Conservation (phyloP, 768 basidiomycete genomes). For the Phanerochaete sordida region DNA sequence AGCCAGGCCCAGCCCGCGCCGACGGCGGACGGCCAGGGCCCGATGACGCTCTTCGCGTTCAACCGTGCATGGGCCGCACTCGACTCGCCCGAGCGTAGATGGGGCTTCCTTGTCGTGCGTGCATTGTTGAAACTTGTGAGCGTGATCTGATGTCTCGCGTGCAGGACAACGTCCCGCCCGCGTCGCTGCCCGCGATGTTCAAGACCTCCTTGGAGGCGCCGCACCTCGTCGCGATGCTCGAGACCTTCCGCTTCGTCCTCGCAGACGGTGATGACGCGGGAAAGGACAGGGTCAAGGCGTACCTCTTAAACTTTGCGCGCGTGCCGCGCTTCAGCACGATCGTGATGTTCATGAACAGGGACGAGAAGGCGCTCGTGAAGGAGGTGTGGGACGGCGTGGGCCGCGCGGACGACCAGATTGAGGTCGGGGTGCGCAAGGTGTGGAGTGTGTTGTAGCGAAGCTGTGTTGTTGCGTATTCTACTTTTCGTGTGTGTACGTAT, state of each 20-base stretch:
- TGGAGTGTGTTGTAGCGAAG: neutral
- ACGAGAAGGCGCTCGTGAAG: slow-evolving; percentile 48
- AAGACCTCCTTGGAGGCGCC: slow-evolving; percentile 67
- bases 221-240: slow-evolving; percentile 55
- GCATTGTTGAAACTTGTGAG: neutral
- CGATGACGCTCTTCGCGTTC: slow-evolving; percentile 60
- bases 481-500: too few species aligned
- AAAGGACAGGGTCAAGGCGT: slow-evolving; percentile 33
- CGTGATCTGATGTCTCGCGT: too few species aligned
- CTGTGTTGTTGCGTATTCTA: neutral
- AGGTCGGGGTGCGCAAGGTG: slow-evolving; percentile 8
- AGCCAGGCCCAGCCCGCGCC: neutral
- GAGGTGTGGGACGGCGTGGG: slow-evolving; percentile 43
- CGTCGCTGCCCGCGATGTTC: slow-evolving; percentile 58
- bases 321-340: slow-evolving; percentile 66
- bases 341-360: slow-evolving; percentile 53
- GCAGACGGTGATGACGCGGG: slow-evolving; percentile 12
- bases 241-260: slow-evolving; percentile 40
- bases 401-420: slow-evolving; percentile 8
- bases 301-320: slow-evolving; percentile 48
- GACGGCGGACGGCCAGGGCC: slow-evolving; percentile 17
- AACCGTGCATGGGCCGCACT: slow-evolving; percentile 52
- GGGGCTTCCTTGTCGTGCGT: slow-evolving; percentile 58
- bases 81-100: slow-evolving; percentile 41
- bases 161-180: slow-evolving; percentile 54